Evolutionary conservation across 495 filamentous ascomycete genomes (phyloP), one percentile per base, ranked within the genome.

Genomic region (Penicillium paradoxum): DNA sequence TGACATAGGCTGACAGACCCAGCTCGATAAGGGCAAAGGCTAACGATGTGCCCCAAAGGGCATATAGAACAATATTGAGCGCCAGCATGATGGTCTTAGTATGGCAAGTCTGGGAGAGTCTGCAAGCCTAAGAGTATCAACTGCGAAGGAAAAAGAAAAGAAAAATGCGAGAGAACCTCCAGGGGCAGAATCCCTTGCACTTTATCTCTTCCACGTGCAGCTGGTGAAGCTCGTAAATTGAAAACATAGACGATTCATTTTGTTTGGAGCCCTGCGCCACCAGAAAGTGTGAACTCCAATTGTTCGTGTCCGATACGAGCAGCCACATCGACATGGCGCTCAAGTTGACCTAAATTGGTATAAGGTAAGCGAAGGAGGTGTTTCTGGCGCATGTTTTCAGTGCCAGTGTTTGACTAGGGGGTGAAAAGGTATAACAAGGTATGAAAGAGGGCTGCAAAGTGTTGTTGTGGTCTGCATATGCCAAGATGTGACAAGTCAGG

Each of bases 11-110:
- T 3, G 46, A 37, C 4, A 70, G 38, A 10, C 65, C 67, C 25
- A 70, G 56, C 41, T 70, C 65, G 7, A 68, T 22, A 15, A 67
- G 51, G 3, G 63, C 53, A 45, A 67, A 67, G 46, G 29, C 49
- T 7, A 69, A 24, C 3, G 54, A 52, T 0, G 57, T 60, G 41
- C 56, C 54, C 46, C 67, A 49, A 7, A 70, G 51, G 46, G 53
- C 41, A 39, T 59, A 59, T 2, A 70, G 51, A 25, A 56, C 42
- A 41, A 65, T 65, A 51, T 66, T 55, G 39, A 70, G 56, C 15
- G 56, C 43, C 27, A 58, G 22, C 67, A 70, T 70, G 39, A 15
- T 57, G 38, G 4, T 24, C 19, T 34, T 11, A 25, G 17, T 50
- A 24, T 30, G 13, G 13, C 36, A 34, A 1, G 9, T 14, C 11